Evolutionary conservation across 2,329 filamentous ascomycete genomes (phyloP).

Genomic region (Diaporthe sp.): DNA sequence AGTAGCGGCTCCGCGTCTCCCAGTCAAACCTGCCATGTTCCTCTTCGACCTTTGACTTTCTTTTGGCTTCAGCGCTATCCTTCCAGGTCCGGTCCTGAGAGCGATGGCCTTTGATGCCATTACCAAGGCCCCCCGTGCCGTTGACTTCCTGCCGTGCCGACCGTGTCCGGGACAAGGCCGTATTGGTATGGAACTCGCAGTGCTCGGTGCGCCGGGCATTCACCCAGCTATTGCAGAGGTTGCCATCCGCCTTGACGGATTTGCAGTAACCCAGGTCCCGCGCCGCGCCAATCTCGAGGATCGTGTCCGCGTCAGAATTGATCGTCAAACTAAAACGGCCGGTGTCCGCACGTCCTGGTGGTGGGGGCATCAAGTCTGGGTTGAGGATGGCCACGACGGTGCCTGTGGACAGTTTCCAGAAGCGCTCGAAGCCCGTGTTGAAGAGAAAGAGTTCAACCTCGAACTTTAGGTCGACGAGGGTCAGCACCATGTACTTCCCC

Average conservation of each 20-base stretch:
- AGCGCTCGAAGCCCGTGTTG: constrained; percentile 87
- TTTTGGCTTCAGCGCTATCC: constrained; percentile 45
- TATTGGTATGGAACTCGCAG: constrained; percentile 92
- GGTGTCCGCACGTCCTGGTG: constrained; percentile 77
- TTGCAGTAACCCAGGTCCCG: constrained; percentile 92
- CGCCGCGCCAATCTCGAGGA: constrained; percentile 88
- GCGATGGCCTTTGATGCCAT: constrained; percentile 36
- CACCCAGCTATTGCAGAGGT: constrained; percentile 84
- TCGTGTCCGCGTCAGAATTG: constrained; percentile 85
- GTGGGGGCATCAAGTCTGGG: constrained; percentile 89
- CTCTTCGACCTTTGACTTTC: constrained; percentile 35
- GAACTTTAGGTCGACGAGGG: constrained; percentile 87
- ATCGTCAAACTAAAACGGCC: constrained; percentile 88
- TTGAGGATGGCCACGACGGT: constrained; percentile 94
- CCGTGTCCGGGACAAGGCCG: constrained; percentile 76
- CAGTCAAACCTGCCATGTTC: constrained; percentile 62
- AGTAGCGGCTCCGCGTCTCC: constrained; percentile 67
- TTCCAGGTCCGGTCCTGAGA: constrained; percentile 39
- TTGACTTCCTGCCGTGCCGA: constrained; percentile 83
- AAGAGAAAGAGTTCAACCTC: constrained; percentile 94
- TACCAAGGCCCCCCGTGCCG: constrained; percentile 55
- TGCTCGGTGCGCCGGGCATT: constrained; percentile 89
- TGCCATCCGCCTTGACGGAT: constrained; percentile 84
- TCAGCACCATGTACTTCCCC: constrained; percentile 93
- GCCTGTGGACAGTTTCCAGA: constrained; percentile 94